Base-by-base conservation (phyloP, 768 basidiomycete species). In the Strobilomyces confusus region DNA sequence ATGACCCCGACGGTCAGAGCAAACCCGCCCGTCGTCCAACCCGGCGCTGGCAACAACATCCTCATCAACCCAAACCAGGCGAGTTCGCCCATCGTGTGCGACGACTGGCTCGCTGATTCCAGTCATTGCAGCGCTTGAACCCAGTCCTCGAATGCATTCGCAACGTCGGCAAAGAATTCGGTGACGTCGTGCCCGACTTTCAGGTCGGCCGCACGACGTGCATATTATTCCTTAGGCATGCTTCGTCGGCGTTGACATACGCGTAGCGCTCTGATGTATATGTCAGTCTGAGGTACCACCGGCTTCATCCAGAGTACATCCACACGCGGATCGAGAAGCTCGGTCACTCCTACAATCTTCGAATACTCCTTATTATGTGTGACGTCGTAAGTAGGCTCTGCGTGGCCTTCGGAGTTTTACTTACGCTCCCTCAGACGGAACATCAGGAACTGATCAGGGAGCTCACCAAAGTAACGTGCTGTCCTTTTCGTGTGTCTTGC, bases 221-320 rank as follows among this genome's bases (percentile, higher is more conserved):
- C 19, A 88, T 95, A 11, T 72, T 99, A 22, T 99, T 88, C 67
- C 80, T 99, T 50, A 95, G 93, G 97, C 89, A 38, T 52, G 60
- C 20, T 0, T 34, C 34, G 25, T 43, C 22, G 25, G 5, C 19
- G 12, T 42, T n/a, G n/a, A n/a, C 14, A 30, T n/a, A 15, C 44
- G 3, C 8, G 23, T 32, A 25, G 8, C 20, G 36, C 37, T 48
- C 51, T 57, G 9, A 57, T 7, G 4, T 52, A 17, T 20, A 9
- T 30, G 19, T 2, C 55, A 98, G 97, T 66, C 69, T 98, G 59
- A 89, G 84, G 63, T 98, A 98, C 61, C 95, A 98, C 63, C 88
- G 95, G 47, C 80, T 99, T 14, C 97, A 98, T 69, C 97, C 97
- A 14, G 97, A 98, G 69, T 99, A 99, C 67, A 86, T 99, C 52